Percentiles rank a stretch among this genome's conserved stretches.
Evolutionary conservation across 1,284 basidiomycete species (phyloP).

Genomic region (Puccinia coronata): DNA sequence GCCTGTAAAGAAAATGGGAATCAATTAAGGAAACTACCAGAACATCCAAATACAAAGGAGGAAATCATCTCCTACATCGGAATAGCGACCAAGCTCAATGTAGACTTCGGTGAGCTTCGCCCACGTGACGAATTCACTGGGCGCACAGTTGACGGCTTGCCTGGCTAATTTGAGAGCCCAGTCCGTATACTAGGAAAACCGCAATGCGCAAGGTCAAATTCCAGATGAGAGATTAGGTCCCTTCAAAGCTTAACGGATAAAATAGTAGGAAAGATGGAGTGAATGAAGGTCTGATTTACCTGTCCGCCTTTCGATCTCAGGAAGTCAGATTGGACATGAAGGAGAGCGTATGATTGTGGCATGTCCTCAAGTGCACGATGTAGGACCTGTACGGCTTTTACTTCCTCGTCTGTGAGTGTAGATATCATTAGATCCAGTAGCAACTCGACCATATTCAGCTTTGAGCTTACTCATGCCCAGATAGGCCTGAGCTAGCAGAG

Average conservation of each 20-base stretch:
- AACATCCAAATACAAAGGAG: constrained; percentile 24
- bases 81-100: constrained; percentile 83
- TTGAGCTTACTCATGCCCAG: constrained; percentile 84
- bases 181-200: constrained; percentile 59
- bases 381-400: constrained; percentile 95
- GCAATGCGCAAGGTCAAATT: background rate
- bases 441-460: background rate
- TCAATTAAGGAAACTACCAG: constrained; percentile 7
- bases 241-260: background rate
- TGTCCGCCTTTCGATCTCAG: constrained; percentile 70
- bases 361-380: constrained; percentile 77
- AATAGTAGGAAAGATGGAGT: background rate
- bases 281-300: constrained; percentile 9
- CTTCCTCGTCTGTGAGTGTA: constrained; percentile 77
- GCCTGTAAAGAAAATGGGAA: constrained; percentile 62
- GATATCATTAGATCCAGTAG: background rate
- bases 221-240: background rate
- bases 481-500: constrained; percentile 83
- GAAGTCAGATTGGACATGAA: constrained; percentile 94
- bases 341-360: constrained; percentile 87
- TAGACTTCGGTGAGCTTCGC: constrained; percentile 94
- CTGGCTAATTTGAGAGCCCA: constrained; percentile 91
- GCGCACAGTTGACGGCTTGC: constrained; percentile 93
- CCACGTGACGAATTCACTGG: constrained; percentile 97
- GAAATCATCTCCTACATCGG: constrained; percentile 64